Conservation (phyloP, 225 moss, liverwort and hornwort genomes). For the Ulota crispa region DNA sequence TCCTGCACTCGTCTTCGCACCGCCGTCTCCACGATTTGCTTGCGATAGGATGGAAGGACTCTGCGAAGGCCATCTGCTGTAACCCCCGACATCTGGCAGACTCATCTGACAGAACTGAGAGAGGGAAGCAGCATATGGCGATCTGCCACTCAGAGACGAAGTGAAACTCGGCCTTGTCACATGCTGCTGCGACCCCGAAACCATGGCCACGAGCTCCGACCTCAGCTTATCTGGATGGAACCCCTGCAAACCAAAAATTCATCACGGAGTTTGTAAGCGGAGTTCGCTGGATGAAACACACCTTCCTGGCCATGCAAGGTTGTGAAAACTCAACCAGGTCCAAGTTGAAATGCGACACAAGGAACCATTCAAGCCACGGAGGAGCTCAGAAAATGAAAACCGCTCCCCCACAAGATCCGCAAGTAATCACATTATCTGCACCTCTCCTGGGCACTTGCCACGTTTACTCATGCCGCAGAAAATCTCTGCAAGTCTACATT, state of each 20-base stretch:
- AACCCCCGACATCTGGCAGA: slow-evolving; percentile 44
- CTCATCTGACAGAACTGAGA: slow-evolving; percentile 59
- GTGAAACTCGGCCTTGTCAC: slow-evolving; percentile 48
- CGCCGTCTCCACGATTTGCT: slow-evolving; percentile 35
- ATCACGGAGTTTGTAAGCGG: slow-evolving; percentile 50
- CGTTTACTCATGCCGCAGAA: not conserved
- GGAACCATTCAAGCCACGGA: slow-evolving; percentile 23
- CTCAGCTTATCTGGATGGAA: slow-evolving; percentile 60
- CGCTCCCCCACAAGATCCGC: not conserved
- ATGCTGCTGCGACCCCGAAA: slow-evolving; percentile 73
- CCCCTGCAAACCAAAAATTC: slow-evolving; percentile 66
- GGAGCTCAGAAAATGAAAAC: slow-evolving; percentile 10
- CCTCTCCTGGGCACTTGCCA: not conserved
- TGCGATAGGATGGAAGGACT: slow-evolving; percentile 23
- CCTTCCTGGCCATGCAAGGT: slow-evolving; percentile 84
- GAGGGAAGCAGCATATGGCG: slow-evolving; percentile 51
- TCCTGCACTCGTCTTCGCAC: slow-evolving; percentile 37
- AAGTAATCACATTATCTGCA: not conserved
- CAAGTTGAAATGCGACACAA: slow-evolving; percentile 69
- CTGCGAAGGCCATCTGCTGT: slow-evolving; percentile 61
- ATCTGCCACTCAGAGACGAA: slow-evolving; percentile 50
- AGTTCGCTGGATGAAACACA: slow-evolving; percentile 90
- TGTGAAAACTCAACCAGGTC: slow-evolving; percentile 66
- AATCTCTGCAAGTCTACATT: not conserved
- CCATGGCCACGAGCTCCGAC: slow-evolving; percentile 77